phyloP scores from a whole-genome alignment of 176 grass and related monocot genomes.

The Bolboschoenus planiculmis region DNA sequence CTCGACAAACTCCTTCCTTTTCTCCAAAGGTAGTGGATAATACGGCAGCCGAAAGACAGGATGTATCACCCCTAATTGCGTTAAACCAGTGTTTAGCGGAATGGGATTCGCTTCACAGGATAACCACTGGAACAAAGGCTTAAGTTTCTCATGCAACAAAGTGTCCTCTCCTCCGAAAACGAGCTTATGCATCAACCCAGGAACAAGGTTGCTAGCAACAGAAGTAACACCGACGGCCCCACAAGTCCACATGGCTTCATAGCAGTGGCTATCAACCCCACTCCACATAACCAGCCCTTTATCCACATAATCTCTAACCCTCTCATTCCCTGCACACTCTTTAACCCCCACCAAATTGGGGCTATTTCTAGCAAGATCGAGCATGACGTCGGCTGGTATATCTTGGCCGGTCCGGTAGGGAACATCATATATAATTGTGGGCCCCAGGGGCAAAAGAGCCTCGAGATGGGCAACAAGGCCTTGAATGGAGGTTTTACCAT shows the following conservation, averaged over 20 bases:
- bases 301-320: slow-evolving; percentile 56
- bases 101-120: slow-evolving; percentile 80
- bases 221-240: slow-evolving; percentile 72
- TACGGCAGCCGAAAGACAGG: slow-evolving; percentile 71
- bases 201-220: slow-evolving; percentile 77
- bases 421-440: slow-evolving; percentile 80
- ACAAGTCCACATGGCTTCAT: slow-evolving; percentile 69
- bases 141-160: slow-evolving; percentile 40
- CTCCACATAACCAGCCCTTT: slow-evolving; percentile 73
- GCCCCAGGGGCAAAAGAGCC: slow-evolving; percentile 71
- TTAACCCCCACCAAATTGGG: slow-evolving; percentile 79
- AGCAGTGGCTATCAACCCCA: slow-evolving; percentile 60
- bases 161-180: slow-evolving; percentile 60
- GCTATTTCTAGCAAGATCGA: slow-evolving; percentile 32
- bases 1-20: slow-evolving; percentile 54
- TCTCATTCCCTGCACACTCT: slow-evolving; percentile 67
- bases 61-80: slow-evolving; percentile 62
- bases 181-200: slow-evolving; percentile 52
- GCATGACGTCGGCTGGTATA: slow-evolving; percentile 60
- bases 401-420: slow-evolving; percentile 71
- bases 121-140: slow-evolving; percentile 67
- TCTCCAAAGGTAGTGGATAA: slow-evolving; percentile 62
- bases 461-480: slow-evolving; percentile 70
- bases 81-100: slow-evolving; percentile 68
- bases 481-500: slow-evolving; percentile 74